phyloP scores from a whole-genome alignment of 2,329 filamentous ascomycete genomes.

The Exophiala sp. region DNA sequence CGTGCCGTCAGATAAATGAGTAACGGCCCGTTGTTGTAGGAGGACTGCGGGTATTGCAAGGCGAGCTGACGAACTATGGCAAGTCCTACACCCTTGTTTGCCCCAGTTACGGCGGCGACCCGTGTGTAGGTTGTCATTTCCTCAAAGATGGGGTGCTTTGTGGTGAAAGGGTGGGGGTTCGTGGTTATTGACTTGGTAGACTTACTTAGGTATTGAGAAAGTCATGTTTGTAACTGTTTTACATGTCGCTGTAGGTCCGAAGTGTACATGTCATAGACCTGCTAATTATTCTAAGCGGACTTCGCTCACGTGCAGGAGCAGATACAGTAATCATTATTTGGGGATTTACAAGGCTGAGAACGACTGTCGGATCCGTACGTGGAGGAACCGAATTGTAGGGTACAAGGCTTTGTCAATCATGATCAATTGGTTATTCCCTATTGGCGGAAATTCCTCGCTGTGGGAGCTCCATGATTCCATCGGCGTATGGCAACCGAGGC shows the following conservation, averaged over 20 bases:
- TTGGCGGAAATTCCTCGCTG: too few relatives aligned
- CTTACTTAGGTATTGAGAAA: background rate
- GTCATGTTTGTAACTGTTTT: background rate
- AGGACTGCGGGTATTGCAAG: conserved; percentile 51
- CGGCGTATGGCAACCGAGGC: too few relatives aligned
- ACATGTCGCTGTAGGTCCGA: background rate
- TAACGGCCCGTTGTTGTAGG: conserved; percentile 46
- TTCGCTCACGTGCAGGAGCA: background rate
- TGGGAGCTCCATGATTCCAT: too few relatives aligned
- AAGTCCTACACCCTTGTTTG: conserved; percentile 50
- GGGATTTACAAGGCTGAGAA: background rate
- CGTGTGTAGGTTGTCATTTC: conserved; percentile 32
- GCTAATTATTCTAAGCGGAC: too few relatives aligned
- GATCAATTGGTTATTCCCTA: too few relatives aligned
- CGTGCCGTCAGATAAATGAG: conserved; percentile 55
- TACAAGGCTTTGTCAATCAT: too few relatives aligned
- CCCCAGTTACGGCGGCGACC: conserved; percentile 54
- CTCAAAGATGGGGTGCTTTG: background rate
- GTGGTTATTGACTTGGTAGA: background rate
- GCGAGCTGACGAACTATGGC: conserved; percentile 54
- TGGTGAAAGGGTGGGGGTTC: background rate
- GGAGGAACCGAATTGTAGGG: too few relatives aligned
- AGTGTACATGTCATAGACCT: conserved; percentile 1
- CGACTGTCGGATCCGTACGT: too few relatives aligned
- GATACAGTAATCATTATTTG: background rate